Percentiles rank a stretch among this genome's conserved stretches.
Evolutionary conservation across 768 basidiomycete genomes (phyloP).

Genomic region (Rhizopogon vinicolor): DNA sequence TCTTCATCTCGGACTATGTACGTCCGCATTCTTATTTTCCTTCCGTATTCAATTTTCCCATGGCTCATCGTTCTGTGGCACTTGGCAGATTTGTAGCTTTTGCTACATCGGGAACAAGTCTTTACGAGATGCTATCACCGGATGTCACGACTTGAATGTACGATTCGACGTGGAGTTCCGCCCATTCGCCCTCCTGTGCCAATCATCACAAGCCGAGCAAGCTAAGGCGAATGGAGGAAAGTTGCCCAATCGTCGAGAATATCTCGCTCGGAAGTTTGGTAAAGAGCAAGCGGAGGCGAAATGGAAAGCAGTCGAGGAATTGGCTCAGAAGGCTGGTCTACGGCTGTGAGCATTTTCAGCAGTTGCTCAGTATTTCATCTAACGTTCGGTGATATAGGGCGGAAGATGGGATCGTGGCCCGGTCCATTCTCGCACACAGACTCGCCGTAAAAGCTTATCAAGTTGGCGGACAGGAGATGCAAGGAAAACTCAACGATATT

Average conservation of each 20-base stretch:
- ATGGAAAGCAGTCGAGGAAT: constrained; percentile 20
- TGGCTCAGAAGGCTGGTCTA: constrained; percentile 25
- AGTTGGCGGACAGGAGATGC: constrained; percentile 35
- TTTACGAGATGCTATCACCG: constrained; percentile 31
- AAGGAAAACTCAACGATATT: constrained; percentile 30
- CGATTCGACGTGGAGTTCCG: constrained; percentile 32
- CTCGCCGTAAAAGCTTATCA: constrained; percentile 40
- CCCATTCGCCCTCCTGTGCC: constrained; percentile 26
- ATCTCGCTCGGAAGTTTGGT: constrained; percentile 20
- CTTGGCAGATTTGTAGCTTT: constrained; percentile 26
- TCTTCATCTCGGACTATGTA: constrained; percentile 31
- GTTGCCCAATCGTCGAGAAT: constrained; percentile 15
- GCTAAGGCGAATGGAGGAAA: not conserved
- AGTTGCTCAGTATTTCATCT: not conserved
- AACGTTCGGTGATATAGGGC: constrained; percentile 16
- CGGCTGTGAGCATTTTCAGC: constrained; percentile 14
- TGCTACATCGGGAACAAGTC: constrained; percentile 37
- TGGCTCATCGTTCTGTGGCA: not conserved
- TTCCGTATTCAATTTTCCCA: not conserved
- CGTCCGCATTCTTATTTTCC: constrained; percentile 5
- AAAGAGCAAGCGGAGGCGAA: constrained; percentile 21
- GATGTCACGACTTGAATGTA: constrained; percentile 26
- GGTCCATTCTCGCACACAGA: constrained; percentile 39
- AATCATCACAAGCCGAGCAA: constrained; percentile 3
- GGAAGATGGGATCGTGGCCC: constrained; percentile 34